These are phyloP conservation scores for Oryza punctata DNA, from an alignment of 176 grass and related monocot genomes.

Conservation along the genomic window DNA sequence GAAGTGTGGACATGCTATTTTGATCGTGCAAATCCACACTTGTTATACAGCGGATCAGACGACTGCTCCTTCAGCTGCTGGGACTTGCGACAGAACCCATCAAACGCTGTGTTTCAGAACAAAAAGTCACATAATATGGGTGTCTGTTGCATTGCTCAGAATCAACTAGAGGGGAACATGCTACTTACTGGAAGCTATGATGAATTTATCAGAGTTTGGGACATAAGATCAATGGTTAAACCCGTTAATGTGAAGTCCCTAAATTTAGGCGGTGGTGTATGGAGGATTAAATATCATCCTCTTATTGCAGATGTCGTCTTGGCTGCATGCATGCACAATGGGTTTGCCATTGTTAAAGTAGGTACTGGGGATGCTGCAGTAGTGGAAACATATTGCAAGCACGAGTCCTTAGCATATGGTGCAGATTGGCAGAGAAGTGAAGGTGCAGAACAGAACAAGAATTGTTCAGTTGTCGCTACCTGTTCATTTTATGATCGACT, in stretches of 20 bases:
- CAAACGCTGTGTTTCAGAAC: constrained; percentile 58
- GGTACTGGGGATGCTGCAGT: constrained; percentile 47
- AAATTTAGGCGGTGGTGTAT: constrained; percentile 89
- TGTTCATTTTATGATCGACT: constrained; percentile 92
- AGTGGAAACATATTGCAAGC: constrained; percentile 78
- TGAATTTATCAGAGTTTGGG: constrained; percentile 93
- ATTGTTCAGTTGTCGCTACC: constrained; percentile 62
- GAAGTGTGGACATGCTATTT: constrained; percentile 91
- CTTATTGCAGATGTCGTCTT: constrained; percentile 56
- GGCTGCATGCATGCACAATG: constrained; percentile 95
- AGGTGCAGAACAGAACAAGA: constrained; percentile 13
- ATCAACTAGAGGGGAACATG: constrained; percentile 56
- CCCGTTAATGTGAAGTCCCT: constrained; percentile 70
- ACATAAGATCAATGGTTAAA: constrained; percentile 74
- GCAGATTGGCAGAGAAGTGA: constrained; percentile 87
- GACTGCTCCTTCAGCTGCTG: constrained; percentile 92
- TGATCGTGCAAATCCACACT: constrained; percentile 58
- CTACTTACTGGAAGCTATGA: constrained; percentile 94
- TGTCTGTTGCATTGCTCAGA: constrained; percentile 81
- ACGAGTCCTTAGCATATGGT: constrained; percentile 92
- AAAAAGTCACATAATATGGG: constrained; percentile 83
- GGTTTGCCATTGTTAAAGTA: constrained; percentile 75
- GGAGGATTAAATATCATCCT: constrained; percentile 93
- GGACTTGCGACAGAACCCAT: constrained; percentile 71
- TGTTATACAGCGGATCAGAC: constrained; percentile 83